Base-by-base conservation (phyloP, 2,329 filamentous ascomycete species). In the Monilinia fructicola region DNA sequence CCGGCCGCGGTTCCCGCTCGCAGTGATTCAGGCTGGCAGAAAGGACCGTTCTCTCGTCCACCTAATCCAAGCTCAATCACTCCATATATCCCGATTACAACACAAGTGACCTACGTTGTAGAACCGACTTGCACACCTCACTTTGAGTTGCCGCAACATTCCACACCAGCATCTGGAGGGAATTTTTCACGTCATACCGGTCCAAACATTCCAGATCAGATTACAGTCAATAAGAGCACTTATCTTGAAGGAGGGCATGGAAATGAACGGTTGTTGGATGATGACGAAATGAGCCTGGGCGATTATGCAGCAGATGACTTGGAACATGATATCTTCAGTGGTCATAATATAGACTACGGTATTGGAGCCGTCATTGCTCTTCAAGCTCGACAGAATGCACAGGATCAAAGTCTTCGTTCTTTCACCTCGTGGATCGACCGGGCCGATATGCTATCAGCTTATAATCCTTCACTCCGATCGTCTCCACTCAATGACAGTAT, bases 401-500 rank as follows among this genome's bases (percentile, higher is more conserved):
- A 74, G 21, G 72, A 78, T 59, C 73, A 76, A 14, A 76, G 76
- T 64, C 74, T 80, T 44, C 78, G 82, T 54, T 82, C 80, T 4
- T 82, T 82, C 69, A 81, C 78, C 5, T 81, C 79, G 10, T 81
- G 82, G 59, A 73, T 77, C 18, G 71, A 75, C 58, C 67, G 72
- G 5, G 81, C 81, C 46, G 79, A 83, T 65, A 80, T 83, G 42
- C 80, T 93, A 55, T 83, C 87, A 18, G 87, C 84, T 2, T 93
- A 93, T 72, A 82, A 83, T 52, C 89, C 90, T 6, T 86, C 86
- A 0, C 83, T 86, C 4, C 79, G 83, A 28, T 86, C 85, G 42
- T 89, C 89, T 50, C 93, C 95, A 42, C 80, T 97, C 38, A 91
- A 88, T 71, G 92, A 97, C 70, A 85, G 87, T 3, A 88, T 90